Conservation (phyloP, 257 asterid species). For the Salvia rosmarinus region DNA sequence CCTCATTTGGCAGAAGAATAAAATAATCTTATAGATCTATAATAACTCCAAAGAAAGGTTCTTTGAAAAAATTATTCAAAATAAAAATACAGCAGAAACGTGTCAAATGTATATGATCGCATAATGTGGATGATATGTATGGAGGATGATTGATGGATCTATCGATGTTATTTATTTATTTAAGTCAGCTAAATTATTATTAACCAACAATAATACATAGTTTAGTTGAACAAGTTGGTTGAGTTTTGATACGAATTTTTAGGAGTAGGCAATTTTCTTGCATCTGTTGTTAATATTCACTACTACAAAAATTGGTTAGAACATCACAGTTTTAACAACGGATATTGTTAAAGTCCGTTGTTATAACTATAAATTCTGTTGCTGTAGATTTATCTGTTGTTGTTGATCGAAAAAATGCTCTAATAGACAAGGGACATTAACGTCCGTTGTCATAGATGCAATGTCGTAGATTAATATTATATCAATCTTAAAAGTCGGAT, state of each 20-base stretch:
- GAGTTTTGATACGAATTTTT: background rate
- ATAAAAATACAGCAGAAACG: background rate
- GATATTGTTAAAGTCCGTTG: no score
- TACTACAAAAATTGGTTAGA: no score
- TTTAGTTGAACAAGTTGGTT: constrained; percentile 17
- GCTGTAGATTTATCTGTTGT: no score
- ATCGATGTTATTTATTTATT: background rate
- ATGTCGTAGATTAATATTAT: no score
- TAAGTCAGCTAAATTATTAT: background rate
- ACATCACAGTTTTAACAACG: no score
- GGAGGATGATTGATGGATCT: constrained; percentile 15
- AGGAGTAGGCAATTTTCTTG: constrained; percentile 19
- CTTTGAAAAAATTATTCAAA: no score
- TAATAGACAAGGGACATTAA: no score
- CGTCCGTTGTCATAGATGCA: no score
- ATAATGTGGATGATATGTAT: background rate
- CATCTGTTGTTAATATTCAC: background rate
- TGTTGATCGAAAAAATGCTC: no score
- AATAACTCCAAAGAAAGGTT: background rate
- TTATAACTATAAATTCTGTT: no score
- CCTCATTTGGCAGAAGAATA: background rate
- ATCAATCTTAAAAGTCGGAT: no score
- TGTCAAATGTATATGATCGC: constrained; percentile 17
- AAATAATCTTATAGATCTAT: constrained; percentile 27
- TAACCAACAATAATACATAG: background rate